These are phyloP conservation scores for Aspergillus persii DNA, from an alignment of 2,329 filamentous ascomycete species.

Conservation along the genomic window DNA sequence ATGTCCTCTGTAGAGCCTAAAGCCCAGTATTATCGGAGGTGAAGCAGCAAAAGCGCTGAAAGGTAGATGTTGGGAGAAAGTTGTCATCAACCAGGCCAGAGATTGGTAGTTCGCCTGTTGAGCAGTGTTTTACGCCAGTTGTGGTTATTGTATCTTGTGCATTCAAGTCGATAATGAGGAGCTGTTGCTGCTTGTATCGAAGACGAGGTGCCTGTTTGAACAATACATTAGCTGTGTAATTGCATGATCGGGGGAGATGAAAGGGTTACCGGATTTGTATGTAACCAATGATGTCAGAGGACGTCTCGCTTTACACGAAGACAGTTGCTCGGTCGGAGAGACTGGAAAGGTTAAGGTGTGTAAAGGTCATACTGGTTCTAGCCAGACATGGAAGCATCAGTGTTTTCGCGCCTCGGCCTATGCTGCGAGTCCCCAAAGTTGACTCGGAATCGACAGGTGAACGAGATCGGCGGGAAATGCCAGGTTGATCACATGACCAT, in stretches of 20 bases:
- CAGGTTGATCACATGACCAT: not conserved
- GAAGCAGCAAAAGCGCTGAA: not conserved
- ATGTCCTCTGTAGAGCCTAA: constrained; percentile 22
- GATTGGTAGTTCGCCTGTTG: not conserved
- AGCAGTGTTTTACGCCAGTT: not conserved
- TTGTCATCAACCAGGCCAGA: not conserved
- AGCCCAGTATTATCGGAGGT: not conserved
- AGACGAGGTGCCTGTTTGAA: not conserved
- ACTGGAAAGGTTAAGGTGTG: not conserved
- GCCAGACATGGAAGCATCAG: too few relatives aligned
- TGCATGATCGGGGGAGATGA: not conserved
- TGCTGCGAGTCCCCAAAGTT: not conserved
- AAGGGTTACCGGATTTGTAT: not conserved
- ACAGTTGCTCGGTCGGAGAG: not conserved
- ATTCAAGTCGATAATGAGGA: not conserved
- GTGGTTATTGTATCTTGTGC: too few relatives aligned
- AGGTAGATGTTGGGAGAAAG: not conserved
- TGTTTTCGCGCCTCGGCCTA: not conserved
- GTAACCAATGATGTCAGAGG: not conserved
- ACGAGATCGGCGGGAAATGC: not conserved
- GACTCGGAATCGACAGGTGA: not conserved
- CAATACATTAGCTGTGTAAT: not conserved
- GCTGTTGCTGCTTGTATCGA: not conserved
- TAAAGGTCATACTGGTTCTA: not conserved
- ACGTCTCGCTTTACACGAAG: not conserved